Percentiles rank a stretch among this genome's conserved stretches.
phyloP scores from a whole-genome alignment of 371 early-diverging fungal genomes.

The Spiromyces aspiralis region DNA sequence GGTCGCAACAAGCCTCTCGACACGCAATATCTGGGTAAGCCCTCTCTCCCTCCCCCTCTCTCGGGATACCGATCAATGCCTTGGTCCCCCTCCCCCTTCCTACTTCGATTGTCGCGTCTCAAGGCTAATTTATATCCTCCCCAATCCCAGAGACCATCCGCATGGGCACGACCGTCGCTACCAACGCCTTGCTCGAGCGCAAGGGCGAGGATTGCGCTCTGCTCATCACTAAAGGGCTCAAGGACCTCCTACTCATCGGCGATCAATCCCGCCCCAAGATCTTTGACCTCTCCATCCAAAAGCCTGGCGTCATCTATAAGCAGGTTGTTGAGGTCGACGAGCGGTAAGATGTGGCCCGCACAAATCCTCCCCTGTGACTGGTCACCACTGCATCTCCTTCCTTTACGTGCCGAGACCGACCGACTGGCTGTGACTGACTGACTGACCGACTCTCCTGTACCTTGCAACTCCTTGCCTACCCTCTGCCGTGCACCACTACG shows the following conservation, averaged over 20 bases:
- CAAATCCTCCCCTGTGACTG: too few species aligned
- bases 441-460: too few species aligned
- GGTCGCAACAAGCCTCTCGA: slow-evolving; percentile 57
- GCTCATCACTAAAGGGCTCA: slow-evolving; percentile 83
- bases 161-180: slow-evolving; percentile 96
- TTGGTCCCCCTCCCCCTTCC: too few species aligned
- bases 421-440: too few species aligned
- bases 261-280: slow-evolving; percentile 88
- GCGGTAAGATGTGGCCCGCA: too few species aligned
- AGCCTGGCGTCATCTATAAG: slow-evolving; percentile 70
- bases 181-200: slow-evolving; percentile 81
- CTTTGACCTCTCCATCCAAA: slow-evolving; percentile 72
- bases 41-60: neutral
- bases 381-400: too few species aligned
- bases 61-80: too few species aligned
- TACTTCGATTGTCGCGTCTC: too few species aligned
- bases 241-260: slow-evolving; percentile 49
- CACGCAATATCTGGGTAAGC: slow-evolving; percentile 35
- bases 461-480: too few species aligned
- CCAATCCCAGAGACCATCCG: slow-evolving; percentile 53
- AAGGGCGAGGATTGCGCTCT: slow-evolving; percentile 79
- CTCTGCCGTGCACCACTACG: too few species aligned
- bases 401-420: too few species aligned
- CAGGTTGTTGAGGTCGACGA: slow-evolving; percentile 80
- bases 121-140: neutral